Base-by-base conservation (phyloP, 2,329 filamentous ascomycete species). In the Nigrospora sphaerica region DNA sequence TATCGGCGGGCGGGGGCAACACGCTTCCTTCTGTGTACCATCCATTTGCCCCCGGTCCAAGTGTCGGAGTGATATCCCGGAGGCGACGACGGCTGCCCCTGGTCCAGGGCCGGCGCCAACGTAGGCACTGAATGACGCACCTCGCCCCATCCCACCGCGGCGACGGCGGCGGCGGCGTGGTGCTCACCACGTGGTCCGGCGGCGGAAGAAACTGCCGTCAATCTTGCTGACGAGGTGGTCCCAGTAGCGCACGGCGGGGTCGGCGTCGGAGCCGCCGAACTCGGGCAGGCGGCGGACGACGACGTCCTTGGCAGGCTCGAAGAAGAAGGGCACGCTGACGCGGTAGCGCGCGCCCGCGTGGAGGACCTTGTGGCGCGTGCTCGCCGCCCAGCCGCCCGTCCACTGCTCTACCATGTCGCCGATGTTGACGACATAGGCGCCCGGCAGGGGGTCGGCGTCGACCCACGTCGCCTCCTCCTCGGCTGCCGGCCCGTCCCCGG, bases 291-390 rank as follows among this genome's bases (percentile, higher is more conserved):
- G 42, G 18, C 42, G 32, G 13, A 44, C 42, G 18, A 44, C 33
- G 42, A 37, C 42, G 33, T 44, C 32, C 34, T 44, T 44, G 14
- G 42, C 42, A 2, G 42, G 42, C 42, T 44, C 42, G 42, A 35
- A 44, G 42, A 44, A 44, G 33, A 44, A 44, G 33, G 42, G 42
- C 33, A 44, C 34, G 42, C 42, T 44, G 33, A 44, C 35, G n/a
- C 42, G 42, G 42, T 44, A 44, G 32, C n/a, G 32, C 14, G 31
- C 17, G 19, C 42, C 42, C 4, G n/a, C 16, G 33, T 44, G 42
- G 4, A 44, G 13, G 17, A 44, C 42, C 33, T 36, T 44, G 42
- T 44, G 42, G n/a, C 33, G 19, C 42, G 42, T 44, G 33, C 42
- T 44, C 42, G 42, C 36, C 13, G 42, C 42, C 42, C 42, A 44